These are phyloP conservation scores for Cynara cardunculus DNA, from an alignment of 129 eudicot species.

Conservation along the genomic window DNA sequence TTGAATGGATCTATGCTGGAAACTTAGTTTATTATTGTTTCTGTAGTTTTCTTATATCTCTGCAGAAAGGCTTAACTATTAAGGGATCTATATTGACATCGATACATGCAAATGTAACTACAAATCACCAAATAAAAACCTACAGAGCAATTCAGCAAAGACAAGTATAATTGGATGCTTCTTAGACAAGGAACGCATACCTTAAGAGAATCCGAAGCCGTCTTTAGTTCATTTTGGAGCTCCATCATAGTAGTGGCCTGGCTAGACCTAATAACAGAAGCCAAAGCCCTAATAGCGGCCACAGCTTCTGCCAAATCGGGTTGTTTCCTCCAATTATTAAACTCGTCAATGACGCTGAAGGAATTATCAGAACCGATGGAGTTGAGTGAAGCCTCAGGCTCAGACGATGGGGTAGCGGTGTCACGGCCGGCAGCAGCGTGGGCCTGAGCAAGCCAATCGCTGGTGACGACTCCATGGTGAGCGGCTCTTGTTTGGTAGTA, in stretches of 20 bases:
- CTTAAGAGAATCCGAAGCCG: conserved; percentile 82
- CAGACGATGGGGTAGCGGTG: conserved; percentile 14
- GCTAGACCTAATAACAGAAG: conserved; percentile 80
- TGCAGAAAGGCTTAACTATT: neutral
- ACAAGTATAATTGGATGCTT: neutral
- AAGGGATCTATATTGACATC: neutral
- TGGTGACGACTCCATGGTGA: conserved; percentile 70
- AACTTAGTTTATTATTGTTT: neutral
- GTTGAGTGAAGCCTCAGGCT: conserved; percentile 3
- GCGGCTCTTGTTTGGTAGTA: conserved; percentile 79
- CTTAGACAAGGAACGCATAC: conserved; percentile 21
- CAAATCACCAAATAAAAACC: neutral
- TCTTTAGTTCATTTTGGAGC: conserved; percentile 81
- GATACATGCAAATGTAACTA: neutral
- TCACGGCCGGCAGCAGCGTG: conserved; percentile 53
- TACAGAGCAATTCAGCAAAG: neutral
- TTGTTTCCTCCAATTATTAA: conserved; percentile 69
- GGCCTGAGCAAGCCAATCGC: conserved; percentile 82
- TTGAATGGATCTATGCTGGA: neutral
- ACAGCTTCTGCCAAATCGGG: conserved; percentile 97
- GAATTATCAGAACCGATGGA: conserved; percentile 15
- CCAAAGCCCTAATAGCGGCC: conserved; percentile 94
- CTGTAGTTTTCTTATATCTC: neutral
- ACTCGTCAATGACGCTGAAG: conserved; percentile 58
- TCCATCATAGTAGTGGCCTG: conserved; percentile 87